These are phyloP conservation scores for Friedmanniomyces endolithicus DNA, from an alignment of 495 filamentous ascomycete species.

Conservation along the genomic window DNA sequence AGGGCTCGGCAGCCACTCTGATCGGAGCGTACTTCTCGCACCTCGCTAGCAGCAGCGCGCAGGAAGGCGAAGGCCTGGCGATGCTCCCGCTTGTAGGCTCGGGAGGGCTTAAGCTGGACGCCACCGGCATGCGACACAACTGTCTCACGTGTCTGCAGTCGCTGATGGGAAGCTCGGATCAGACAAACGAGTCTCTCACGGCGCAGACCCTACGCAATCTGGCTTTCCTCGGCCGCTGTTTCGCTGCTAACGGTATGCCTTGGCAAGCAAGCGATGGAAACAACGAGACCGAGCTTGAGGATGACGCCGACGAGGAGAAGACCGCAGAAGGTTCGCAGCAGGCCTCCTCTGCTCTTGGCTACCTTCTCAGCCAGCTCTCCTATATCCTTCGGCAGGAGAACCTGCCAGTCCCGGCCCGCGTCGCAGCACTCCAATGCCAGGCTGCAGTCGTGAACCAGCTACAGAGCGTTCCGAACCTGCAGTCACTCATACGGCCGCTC, in stretches of 20 bases:
- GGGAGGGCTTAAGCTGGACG: constrained; percentile 53
- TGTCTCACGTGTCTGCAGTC: constrained; percentile 51
- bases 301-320: constrained; percentile 27
- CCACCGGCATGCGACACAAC: constrained; percentile 51
- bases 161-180: constrained; percentile 44
- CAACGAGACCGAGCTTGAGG: constrained; percentile 30
- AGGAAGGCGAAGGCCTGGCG: constrained; percentile 36
- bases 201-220: constrained; percentile 64
- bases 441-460: constrained; percentile 47
- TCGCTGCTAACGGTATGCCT: constrained; percentile 49
- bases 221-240: constrained; percentile 58
- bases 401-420: constrained; percentile 50
- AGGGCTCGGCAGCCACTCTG: constrained; percentile 63
- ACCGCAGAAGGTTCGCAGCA: constrained; percentile 21
- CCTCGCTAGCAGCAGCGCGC: constrained; percentile 48
- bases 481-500: constrained; percentile 61
- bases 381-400: constrained; percentile 67
- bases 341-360: constrained; percentile 45
- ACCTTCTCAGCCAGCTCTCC: constrained; percentile 62
- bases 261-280: constrained; percentile 30
- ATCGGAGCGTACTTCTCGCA: constrained; percentile 65
- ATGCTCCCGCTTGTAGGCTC: constrained; percentile 55
- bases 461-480: constrained; percentile 40
- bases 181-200: constrained; percentile 54
- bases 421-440: constrained; percentile 61